These are phyloP conservation scores for Murraya koenigii DNA, from an alignment of 345 rosid species.

Conservation along the genomic window DNA sequence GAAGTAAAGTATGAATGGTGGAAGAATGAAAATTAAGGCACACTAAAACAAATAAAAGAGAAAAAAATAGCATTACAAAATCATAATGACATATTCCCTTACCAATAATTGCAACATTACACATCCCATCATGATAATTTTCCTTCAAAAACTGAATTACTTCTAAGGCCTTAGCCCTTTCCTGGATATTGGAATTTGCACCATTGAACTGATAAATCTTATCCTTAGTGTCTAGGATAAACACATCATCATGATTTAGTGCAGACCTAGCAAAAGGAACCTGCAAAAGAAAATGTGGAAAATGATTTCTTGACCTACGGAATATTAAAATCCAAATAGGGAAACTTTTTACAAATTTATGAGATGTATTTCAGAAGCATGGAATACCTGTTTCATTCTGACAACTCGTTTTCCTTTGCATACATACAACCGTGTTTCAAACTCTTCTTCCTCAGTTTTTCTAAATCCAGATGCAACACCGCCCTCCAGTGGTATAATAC, in stretches of 20 bases:
- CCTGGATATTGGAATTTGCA: conserved; percentile 95
- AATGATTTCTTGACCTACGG: conserved; percentile 16
- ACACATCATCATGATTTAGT: conserved; percentile 96
- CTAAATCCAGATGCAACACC: conserved; percentile 96
- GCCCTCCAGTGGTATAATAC: conserved; percentile 93
- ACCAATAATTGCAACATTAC: conserved; percentile 88
- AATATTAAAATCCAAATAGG: conserved; percentile 11
- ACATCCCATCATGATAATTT: conserved; percentile 77
- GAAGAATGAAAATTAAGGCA: neutral
- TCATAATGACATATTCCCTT: conserved; percentile 26
- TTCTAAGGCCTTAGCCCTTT: conserved; percentile 95
- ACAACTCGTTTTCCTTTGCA: conserved; percentile 91
- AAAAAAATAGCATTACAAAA: conserved; percentile 11
- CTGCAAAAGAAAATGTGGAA: conserved; percentile 43
- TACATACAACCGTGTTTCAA: conserved; percentile 82
- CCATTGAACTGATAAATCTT: conserved; percentile 99
- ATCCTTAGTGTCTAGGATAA: conserved; percentile 75
- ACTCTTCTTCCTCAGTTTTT: conserved; percentile 76
- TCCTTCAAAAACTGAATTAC: conserved; percentile 92
- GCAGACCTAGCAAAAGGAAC: conserved; percentile 95
- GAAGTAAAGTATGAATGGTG: neutral
- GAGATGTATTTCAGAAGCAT: conserved; percentile 2
- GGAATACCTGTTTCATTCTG: conserved; percentile 87
- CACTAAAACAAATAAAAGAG: neutral
- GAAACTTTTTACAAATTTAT: neutral